Base-by-base conservation (phyloP, 148 eudicot species). In the Dysphania ambrosioides region DNA sequence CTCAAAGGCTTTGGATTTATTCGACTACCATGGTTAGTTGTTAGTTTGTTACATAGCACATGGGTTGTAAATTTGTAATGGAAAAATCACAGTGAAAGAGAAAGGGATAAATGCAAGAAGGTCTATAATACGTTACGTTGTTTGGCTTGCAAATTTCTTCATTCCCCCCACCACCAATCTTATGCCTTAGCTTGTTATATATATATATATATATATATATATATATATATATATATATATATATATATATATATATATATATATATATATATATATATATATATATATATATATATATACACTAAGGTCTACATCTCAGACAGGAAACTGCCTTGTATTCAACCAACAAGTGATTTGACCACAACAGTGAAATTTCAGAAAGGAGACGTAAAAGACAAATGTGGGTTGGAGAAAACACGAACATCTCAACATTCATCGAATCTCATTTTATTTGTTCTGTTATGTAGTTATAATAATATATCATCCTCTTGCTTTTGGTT, bases 1-100 rank as follows among this genome's bases (percentile, higher is more conserved):
- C 49, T 36, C 13, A 38, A 11, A 23, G 51, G 19, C 70, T 24
- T 69, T 47, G 58, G 72, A 69, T 69, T 23, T 42, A 69, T 47
- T 27, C 24, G n/a, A 42, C 23, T 69, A 44, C 58, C 23, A 68
- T 13, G 56, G 72, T 69, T 68, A 68, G 5, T 68, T 9, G 70
- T 21, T n/a, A n/a, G n/a, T n/a, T n/a, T 29, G 34, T 40, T 40
- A 40, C n/a, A 68, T 44, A 26, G 21, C 72, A 69, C 72, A 69
- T 69, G 58, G 15, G 18, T 69, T 69, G 72, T 66, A 66, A 36
- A n/a, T 21, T 47, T 47, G 5, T 2, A 47, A 47, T 18, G 49
- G 51, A 11, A 27, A 29, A 10, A 27, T 29, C 65, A 60, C 29
- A 27, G 32, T 60, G 65, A 60, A 27, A 60, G 31, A 27, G 35